Evolutionary conservation across 2,329 filamentous ascomycete species (phyloP).

Genomic region (Cladorrhinum sp.): DNA sequence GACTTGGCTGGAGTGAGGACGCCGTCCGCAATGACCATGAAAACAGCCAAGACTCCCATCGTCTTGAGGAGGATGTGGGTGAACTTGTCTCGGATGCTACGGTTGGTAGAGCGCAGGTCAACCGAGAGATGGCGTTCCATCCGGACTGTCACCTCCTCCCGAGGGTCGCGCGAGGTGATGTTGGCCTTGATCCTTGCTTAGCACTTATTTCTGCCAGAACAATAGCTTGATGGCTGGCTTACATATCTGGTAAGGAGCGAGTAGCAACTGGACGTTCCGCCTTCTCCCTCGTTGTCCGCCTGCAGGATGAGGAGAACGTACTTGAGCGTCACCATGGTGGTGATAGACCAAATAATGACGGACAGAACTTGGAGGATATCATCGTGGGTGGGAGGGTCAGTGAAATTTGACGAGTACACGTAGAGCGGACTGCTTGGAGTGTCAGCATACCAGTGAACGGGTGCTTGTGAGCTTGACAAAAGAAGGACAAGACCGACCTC

Average conservation of each 20-base stretch:
- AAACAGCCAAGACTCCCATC: conserved; percentile 63
- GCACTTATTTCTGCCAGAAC: neutral
- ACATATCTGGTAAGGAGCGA: conserved; percentile 23
- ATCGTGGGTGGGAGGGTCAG: conserved; percentile 50
- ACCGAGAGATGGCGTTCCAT: conserved; percentile 58
- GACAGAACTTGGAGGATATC: conserved; percentile 64
- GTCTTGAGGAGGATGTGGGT: conserved; percentile 55
- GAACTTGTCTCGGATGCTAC: conserved; percentile 48
- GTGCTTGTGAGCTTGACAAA: conserved; percentile 29
- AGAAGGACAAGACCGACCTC: neutral
- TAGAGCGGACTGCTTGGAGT: conserved; percentile 53
- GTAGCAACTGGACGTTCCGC: conserved; percentile 48
- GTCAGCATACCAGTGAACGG: neutral
- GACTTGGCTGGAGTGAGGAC: conserved; percentile 68
- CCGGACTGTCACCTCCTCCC: conserved; percentile 42
- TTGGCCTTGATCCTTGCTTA: conserved; percentile 11
- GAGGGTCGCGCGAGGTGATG: conserved; percentile 22
- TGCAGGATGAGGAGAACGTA: conserved; percentile 64
- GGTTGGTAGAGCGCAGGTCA: conserved; percentile 52
- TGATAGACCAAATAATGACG: conserved; percentile 67
- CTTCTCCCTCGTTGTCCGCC: conserved; percentile 69
- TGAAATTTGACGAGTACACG: conserved; percentile 67
- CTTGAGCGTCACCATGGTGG: conserved; percentile 67
- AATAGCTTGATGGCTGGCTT: neutral
- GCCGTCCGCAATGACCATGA: conserved; percentile 65